phyloP scores from a whole-genome alignment of 371 early-diverging fungal species.

The Mortierella sp. region DNA sequence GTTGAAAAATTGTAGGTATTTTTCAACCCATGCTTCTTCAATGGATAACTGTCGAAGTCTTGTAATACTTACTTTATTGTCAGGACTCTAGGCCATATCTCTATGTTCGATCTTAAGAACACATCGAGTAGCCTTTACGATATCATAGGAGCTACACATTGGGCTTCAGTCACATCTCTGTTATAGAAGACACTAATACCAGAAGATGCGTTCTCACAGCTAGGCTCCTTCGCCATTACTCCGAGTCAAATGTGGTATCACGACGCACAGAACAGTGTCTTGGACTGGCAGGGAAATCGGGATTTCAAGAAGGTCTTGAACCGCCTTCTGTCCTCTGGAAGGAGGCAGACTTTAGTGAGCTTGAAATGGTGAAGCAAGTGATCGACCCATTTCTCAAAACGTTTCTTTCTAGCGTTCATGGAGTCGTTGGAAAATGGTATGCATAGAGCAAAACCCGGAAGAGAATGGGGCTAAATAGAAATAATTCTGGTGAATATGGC shows the following conservation, averaged over 20 bases:
- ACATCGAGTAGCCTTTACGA: conserved; percentile 11
- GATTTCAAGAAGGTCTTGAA: conserved; percentile 12
- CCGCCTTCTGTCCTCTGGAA: conserved; percentile 14
- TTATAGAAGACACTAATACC: conserved; percentile 9
- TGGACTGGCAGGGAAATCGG: conserved; percentile 9
- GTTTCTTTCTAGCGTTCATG: conserved; percentile 15
- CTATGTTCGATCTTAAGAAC: conserved; percentile 12
- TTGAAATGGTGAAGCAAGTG: conserved; percentile 13
- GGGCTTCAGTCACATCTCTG: conserved; percentile 10
- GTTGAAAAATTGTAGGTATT: conserved; percentile 8
- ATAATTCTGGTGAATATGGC: not conserved
- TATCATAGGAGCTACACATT: conserved; percentile 5
- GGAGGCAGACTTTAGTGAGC: conserved; percentile 13
- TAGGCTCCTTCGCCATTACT: conserved; percentile 10
- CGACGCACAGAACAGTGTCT: conserved; percentile 13
- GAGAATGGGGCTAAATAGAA: conserved; percentile 7
- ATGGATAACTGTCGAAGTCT: not conserved
- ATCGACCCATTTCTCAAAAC: conserved; percentile 10
- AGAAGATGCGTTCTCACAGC: conserved; percentile 8
- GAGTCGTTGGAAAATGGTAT: conserved; percentile 17
- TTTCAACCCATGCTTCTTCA: not conserved
- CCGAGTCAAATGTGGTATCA: conserved; percentile 3
- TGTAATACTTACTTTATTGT: conserved; percentile 3
- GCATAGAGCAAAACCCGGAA: conserved; percentile 2
- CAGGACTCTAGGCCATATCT: conserved; percentile 14